Evolutionary conservation across 2,329 filamentous ascomycete genomes (phyloP).

Genomic region (Ceratocystis smalleyi): DNA sequence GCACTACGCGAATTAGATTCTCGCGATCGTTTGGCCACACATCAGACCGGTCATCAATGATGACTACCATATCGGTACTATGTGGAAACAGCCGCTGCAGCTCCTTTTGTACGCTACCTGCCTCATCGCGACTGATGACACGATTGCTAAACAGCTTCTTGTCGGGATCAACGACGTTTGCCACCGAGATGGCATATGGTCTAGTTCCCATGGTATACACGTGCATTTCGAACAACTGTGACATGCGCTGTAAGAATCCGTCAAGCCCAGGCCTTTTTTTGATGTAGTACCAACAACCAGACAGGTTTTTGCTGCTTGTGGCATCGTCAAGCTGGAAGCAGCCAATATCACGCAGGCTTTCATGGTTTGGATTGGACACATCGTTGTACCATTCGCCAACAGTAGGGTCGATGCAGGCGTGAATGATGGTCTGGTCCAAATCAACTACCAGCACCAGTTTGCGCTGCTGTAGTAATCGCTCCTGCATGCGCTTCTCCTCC

Average conservation of each 20-base stretch:
- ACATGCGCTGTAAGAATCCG: constrained; percentile 63
- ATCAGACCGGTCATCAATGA: constrained; percentile 92
- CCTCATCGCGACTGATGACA: constrained; percentile 93
- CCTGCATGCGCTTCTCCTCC: constrained; percentile 75
- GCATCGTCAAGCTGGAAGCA: constrained; percentile 84
- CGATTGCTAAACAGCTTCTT: constrained; percentile 82
- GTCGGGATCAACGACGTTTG: constrained; percentile 81
- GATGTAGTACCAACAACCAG: constrained; percentile 92
- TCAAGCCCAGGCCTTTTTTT: constrained; percentile 81
- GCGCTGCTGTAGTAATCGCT: constrained; percentile 59
- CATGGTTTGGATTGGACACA: constrained; percentile 74
- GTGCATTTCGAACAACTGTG: constrained; percentile 79
- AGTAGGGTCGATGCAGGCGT: constrained; percentile 92
- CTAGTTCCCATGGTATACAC: constrained; percentile 99
- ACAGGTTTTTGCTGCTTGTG: constrained; percentile 47
- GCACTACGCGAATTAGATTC: constrained; percentile 85
- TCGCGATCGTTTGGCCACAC: constrained; percentile 84
- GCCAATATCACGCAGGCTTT: constrained; percentile 74
- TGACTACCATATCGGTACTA: constrained; percentile 97
- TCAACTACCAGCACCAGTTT: constrained; percentile 93
- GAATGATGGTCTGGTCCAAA: constrained; percentile 95
- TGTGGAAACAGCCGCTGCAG: constrained; percentile 85
- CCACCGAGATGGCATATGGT: constrained; percentile 86
- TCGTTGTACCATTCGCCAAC: constrained; percentile 92
- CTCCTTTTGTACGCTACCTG: constrained; percentile 83